These are phyloP conservation scores for Lichina pygmaea DNA, from an alignment of 495 filamentous ascomycete genomes.

Conservation along the genomic window DNA sequence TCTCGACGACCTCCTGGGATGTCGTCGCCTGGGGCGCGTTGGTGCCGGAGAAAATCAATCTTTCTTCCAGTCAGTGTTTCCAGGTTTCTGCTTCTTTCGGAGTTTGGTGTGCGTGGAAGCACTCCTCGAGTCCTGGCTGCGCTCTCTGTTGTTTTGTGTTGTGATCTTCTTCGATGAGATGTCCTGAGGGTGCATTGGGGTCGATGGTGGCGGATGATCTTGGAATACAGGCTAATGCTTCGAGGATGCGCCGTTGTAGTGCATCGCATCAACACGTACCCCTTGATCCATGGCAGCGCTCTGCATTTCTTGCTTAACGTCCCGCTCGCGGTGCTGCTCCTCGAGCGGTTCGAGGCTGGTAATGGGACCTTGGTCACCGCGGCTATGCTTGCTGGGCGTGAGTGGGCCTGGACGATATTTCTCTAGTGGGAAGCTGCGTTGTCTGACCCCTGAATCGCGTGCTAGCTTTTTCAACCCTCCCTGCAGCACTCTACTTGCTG, in stretches of 20 bases:
- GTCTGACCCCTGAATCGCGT: not conserved
- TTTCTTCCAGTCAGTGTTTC: conserved; percentile 42
- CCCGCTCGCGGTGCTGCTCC: conserved; percentile 49
- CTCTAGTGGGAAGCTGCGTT: not conserved
- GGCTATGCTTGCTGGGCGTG: conserved; percentile 70
- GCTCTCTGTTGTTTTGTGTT: not conserved
- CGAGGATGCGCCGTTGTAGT: conserved; percentile 21
- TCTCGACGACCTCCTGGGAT: conserved; percentile 28
- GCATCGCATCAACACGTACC: conserved; percentile 81
- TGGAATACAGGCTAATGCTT: not conserved
- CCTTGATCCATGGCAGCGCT: conserved; percentile 58
- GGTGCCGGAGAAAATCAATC: conserved; percentile 42
- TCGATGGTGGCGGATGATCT: not conserved
- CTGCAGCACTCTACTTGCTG: conserved; percentile 41
- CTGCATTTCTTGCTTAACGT: conserved; percentile 60
- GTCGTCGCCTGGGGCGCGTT: conserved; percentile 50
- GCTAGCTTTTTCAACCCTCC: conserved; percentile 53
- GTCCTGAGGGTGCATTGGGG: not conserved
- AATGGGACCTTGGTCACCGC: conserved; percentile 69
- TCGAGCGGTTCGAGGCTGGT: conserved; percentile 86
- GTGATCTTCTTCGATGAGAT: not conserved
- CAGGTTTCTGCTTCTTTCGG: not conserved
- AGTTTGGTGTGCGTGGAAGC: too few species aligned
- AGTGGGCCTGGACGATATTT: conserved; percentile 12
- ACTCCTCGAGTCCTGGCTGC: not conserved